Percentiles rank a stretch among this genome's conserved stretches.
Evolutionary conservation across 257 asterid genomes (phyloP).

Genomic region (Solanum clarkiae): DNA sequence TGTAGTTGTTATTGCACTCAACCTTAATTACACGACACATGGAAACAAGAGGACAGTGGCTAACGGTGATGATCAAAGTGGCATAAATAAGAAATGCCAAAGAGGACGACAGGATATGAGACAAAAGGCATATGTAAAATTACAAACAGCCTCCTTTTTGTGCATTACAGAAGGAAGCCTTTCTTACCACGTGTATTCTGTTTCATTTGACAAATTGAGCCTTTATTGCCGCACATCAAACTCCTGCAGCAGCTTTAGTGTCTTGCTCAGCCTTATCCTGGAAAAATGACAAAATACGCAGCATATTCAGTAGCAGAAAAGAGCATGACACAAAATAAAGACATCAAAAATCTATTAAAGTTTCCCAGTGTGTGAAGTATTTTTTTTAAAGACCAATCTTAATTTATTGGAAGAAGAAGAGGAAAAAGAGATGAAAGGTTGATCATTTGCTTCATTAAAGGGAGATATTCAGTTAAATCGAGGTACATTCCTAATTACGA

Average conservation of each 20-base stretch:
- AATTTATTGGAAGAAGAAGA: background rate
- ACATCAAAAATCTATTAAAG: background rate
- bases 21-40: background rate
- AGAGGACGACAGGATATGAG: background rate
- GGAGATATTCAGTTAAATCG: background rate
- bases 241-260: slow-evolving; percentile 46
- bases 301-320: background rate
- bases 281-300: background rate
- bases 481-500: background rate
- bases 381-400: background rate
- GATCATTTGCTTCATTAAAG: background rate
- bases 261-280: slow-evolving; percentile 52
- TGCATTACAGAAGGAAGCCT: background rate
- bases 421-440: background rate
- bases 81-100: background rate
- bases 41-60: background rate
- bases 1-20: background rate
- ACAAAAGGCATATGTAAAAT: background rate
- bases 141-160: background rate
- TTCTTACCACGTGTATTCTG: slow-evolving; percentile 7
- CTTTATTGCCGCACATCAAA: slow-evolving; percentile 17
- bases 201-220: background rate
- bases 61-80: background rate
- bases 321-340: background rate
- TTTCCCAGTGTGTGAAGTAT: background rate